These are phyloP conservation scores for Trichoderma orchidacearum DNA, from an alignment of 495 filamentous ascomycete species.

Conservation along the genomic window DNA sequence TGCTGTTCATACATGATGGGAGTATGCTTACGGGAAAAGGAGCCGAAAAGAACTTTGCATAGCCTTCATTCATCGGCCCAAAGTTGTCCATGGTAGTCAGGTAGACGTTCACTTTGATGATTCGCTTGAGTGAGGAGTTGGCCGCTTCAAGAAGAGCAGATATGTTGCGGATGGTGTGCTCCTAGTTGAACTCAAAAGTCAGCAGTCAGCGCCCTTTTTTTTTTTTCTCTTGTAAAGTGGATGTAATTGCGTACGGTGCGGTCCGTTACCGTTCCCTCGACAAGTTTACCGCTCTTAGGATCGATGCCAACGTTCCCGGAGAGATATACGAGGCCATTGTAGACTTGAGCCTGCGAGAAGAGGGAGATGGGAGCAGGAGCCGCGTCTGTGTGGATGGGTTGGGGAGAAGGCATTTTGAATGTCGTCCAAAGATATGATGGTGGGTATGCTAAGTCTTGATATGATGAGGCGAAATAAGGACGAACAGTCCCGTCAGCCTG, in stretches of 20 bases:
- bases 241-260: conserved; percentile 21
- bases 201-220: neutral
- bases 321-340: conserved; percentile 45
- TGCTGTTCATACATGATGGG: neutral
- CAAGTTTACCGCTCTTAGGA: conserved; percentile 30
- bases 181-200: neutral
- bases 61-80: conserved; percentile 40
- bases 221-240: neutral
- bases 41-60: conserved; percentile 31
- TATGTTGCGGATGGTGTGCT: conserved; percentile 29
- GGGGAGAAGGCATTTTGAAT: neutral
- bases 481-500: too few species aligned
- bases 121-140: conserved; percentile 42
- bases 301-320: conserved; percentile 40
- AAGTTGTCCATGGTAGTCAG: conserved; percentile 55
- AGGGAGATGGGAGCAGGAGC: conserved; percentile 39
- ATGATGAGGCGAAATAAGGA: too few species aligned
- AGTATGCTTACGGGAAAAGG: neutral
- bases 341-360: conserved; percentile 42
- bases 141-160: conserved; percentile 45
- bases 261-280: conserved; percentile 38
- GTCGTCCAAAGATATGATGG: neutral
- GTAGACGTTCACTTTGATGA: conserved; percentile 56
- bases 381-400: neutral
- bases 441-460: too few species aligned